Evolutionary conservation across 306 rosid genomes (phyloP), one percentile per base, ranked within the genome.

Genomic region (Malus sieversii): DNA sequence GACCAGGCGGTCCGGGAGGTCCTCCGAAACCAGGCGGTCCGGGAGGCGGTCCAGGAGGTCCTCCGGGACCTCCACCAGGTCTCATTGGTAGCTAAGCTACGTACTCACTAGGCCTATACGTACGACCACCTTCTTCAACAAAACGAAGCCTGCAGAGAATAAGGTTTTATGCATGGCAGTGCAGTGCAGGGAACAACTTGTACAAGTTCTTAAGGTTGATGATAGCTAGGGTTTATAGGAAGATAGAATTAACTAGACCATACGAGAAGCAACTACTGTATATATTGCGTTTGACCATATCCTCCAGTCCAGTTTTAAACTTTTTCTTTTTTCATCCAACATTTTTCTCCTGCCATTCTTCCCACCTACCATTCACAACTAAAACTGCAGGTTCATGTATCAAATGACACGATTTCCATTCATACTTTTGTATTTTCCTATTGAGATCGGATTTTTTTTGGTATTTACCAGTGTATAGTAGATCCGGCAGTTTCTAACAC

Each of bases 331-430:
- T 35, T 13, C 14, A 22, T 27, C 82, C 23, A 46, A 35, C 42
- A 25, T 30, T 7, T 55, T n/a, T 38, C 78, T 78, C 51, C 88
- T 82, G 44, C 52, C 66, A 79, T 70, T 59, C 66, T 82, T 82
- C 66, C 77, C 77, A 85, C 44, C 88, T 82, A 78, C 83, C 83
- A 76, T 67, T 89, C 88, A 79, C 84, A 79, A 40, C 42, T 53
- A 13, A 38, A 16, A 25, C 66, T 19, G n/a, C 8, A 42, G 45
- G 45, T 2, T 30, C 13, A 25, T 29, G 11, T 14, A 16, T 53
- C 23, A 19, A 53, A 58, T 27, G 33, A 12, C 35, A 42, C 12
- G 12, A 42, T 42, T 4, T 6, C 35, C 66, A 45, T 20, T 69
- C 25, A 9, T 42, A 42, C 45, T 42, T 42, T 42, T 42, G 45